These are phyloP conservation scores for Tubosaeta brunneosetosa DNA, from an alignment of 768 basidiomycete species.

Conservation along the genomic window DNA sequence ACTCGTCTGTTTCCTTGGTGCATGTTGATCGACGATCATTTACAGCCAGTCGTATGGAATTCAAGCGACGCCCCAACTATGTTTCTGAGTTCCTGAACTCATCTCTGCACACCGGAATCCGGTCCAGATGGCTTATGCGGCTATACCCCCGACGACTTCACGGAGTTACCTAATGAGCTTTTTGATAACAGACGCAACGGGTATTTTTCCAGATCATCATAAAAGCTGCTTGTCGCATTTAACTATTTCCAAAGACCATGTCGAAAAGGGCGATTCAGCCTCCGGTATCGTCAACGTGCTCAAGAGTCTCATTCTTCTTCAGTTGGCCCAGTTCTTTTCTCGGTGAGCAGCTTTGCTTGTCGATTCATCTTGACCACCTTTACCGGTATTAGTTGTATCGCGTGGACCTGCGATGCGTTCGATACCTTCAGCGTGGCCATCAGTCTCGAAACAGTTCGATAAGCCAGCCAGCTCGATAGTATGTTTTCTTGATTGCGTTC, in stretches of 20 bases:
- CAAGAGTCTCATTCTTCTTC: conserved; percentile 44
- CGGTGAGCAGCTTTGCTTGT: conserved; percentile 35
- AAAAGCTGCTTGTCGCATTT: conserved; percentile 9
- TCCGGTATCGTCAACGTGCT: conserved; percentile 43
- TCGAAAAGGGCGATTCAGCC: conserved; percentile 35
- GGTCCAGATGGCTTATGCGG: not conserved
- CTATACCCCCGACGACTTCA: not conserved
- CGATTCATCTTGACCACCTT: not conserved
- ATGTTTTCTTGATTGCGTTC: conserved; percentile 11
- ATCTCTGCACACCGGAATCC: not conserved
- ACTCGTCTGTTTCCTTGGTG: not conserved
- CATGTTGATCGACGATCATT: not conserved
- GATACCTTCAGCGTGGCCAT: conserved; percentile 74
- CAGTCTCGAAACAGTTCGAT: conserved; percentile 47
- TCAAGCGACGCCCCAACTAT: not conserved
- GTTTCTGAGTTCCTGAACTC: not conserved
- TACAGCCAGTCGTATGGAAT: not conserved
- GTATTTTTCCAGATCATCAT: conserved; percentile 5
- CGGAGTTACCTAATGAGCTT: not conserved
- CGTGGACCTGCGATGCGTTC: conserved; percentile 83
- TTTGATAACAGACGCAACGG: not conserved
- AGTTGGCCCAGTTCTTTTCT: conserved; percentile 55
- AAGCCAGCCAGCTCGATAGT: conserved; percentile 42
- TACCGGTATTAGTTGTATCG: conserved; percentile 55
- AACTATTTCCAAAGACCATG: conserved; percentile 6